These are phyloP conservation scores for Udeniomyces megalosporus DNA, from an alignment of 768 basidiomycete species.

Conservation along the genomic window DNA sequence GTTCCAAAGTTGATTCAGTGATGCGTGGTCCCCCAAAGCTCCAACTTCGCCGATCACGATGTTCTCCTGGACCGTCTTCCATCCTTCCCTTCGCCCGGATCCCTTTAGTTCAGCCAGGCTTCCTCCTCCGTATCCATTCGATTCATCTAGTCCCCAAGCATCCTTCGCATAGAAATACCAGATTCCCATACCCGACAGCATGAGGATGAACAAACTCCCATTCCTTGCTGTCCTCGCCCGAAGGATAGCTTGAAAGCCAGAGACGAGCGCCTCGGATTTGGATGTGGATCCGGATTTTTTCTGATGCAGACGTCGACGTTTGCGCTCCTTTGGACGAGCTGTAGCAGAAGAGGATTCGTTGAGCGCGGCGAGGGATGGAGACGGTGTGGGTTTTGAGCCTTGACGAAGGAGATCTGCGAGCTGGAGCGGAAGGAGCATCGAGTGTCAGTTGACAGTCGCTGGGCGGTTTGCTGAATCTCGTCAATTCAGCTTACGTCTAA, in stretches of 20 bases:
- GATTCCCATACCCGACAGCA: background rate
- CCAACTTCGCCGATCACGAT: no score
- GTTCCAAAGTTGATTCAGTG: conserved; percentile 20
- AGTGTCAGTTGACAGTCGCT: no score
- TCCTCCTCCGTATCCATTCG: no score
- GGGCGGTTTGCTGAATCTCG: no score
- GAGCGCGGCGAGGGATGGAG: conserved; percentile 18
- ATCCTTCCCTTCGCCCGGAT: no score
- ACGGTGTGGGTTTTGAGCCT: conserved; percentile 32
- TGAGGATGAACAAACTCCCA: conserved; percentile 22
- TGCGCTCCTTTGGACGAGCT: background rate
- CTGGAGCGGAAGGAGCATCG: conserved; percentile 29
- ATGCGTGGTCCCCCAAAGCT: no score
- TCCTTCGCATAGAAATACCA: conserved; percentile 8
- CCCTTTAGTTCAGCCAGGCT: no score
- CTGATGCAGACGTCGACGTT: background rate
- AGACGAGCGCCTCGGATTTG: conserved; percentile 9
- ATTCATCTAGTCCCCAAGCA: no score
- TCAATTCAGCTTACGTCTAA: conserved; percentile 58
- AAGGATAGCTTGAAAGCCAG: conserved; percentile 16
- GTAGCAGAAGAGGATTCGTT: conserved; percentile 49
- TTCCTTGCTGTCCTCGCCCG: conserved; percentile 22
- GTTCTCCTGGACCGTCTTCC: no score
- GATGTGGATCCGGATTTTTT: no score
- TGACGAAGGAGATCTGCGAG: conserved; percentile 72